Evolutionary conservation across 2,329 filamentous ascomycete species (phyloP), one percentile per base, ranked within the genome.

Genomic region (Xylariaceae sp.): DNA sequence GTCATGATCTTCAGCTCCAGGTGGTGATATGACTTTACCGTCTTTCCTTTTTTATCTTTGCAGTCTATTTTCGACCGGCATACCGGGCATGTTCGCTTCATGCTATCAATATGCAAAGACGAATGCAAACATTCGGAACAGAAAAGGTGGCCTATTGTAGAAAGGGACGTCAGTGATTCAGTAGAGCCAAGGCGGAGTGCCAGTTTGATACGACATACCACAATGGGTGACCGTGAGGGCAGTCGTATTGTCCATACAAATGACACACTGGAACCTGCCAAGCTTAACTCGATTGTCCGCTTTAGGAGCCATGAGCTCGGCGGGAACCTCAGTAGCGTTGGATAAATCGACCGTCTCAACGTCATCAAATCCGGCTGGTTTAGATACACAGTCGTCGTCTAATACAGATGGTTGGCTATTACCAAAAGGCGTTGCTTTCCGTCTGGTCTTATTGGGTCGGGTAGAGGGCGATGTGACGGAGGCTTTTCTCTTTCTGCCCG

Each of bases 1-100:
- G 80, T 84, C 76, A 80, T 80, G 44, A 86, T 64, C 70, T 86
- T 86, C 54, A 87, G 71, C 67, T 85, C 79, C 4, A 87, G 74
- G 3, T 78, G 75, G 68, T 80, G 85, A 55, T 79, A 83, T 0
- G 74, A 75, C 62, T 76, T 79, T 30, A 63, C 63, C 5, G 65
- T 73, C 54, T 77, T 76, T 26, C 67, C 59, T 27, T 65, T 69
- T 49, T 72, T 72, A 3, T 72, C 63, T 57, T 74, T 75, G 42
- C 73, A 72, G 51, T 81, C 80, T 43, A 86, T 74, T 54, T 80
- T 80, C 45, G 81, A 74, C 34, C 84, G 76, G 67, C 84, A 87
- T 60, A 87, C 84, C 0, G 84, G 84, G 55, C 84, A 87, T 52
- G 78, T 78, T 47, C 78, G 79, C 54, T 76, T 79, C n/a, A 73